Evolutionary conservation across 2,329 filamentous ascomycete species (phyloP).

Genomic region (Pseudogymnoascus sp.): DNA sequence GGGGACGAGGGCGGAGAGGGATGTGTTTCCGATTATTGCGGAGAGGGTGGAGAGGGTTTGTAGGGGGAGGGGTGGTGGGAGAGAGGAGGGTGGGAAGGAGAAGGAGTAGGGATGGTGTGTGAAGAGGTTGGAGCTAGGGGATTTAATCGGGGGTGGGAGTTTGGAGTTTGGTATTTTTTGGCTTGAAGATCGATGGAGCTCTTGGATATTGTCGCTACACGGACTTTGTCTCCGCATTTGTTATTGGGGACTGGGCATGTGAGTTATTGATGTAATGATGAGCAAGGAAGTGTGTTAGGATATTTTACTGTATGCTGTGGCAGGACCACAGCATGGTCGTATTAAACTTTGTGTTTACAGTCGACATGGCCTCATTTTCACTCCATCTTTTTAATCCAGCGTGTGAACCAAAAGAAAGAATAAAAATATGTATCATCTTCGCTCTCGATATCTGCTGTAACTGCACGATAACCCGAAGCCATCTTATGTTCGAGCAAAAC

Average conservation of each 20-base stretch:
- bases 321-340: neutral
- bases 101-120: neutral
- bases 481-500: neutral
- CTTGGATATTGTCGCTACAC: neutral
- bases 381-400: neutral
- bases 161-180: neutral
- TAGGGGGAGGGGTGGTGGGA: slow-evolving; percentile 16
- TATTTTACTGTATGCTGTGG: neutral
- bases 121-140: neutral
- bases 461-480: neutral
- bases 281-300: neutral
- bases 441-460: neutral
- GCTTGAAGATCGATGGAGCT: neutral
- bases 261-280: neutral
- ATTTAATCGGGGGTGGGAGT: neutral
- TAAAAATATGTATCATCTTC: neutral
- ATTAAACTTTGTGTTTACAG: neutral
- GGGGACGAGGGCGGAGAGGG: slow-evolving; percentile 50
- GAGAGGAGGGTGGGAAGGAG: slow-evolving; percentile 15
- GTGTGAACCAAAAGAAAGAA: neutral
- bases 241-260: neutral
- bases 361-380: neutral
- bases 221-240: neutral
- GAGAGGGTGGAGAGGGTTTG: slow-evolving; percentile 48
- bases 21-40: slow-evolving; percentile 50